Conservation (phyloP, 805 yeast genomes). For the Candida endomychidarum region DNA sequence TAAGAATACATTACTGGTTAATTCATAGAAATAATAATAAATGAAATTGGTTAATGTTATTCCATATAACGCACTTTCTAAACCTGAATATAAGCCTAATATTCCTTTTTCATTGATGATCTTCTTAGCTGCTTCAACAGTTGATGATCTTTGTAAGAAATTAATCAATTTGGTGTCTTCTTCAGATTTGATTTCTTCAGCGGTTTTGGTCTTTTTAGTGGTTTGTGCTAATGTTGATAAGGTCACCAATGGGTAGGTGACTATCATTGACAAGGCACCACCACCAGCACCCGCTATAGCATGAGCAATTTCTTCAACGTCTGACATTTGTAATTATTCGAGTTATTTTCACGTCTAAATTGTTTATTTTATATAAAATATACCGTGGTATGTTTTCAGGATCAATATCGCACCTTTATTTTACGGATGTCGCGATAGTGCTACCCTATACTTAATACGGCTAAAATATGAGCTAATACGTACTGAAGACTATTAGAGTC, state of each 20-base stretch:
- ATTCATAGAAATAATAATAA: constrained; percentile 88
- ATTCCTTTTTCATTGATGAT: constrained; percentile 61
- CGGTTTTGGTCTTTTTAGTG: constrained; percentile 28
- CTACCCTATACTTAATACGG: too few relatives aligned
- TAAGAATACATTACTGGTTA: constrained; percentile 51
- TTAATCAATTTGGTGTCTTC: constrained; percentile 6
- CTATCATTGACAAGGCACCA: constrained; percentile 82
- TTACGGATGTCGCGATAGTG: too few relatives aligned
- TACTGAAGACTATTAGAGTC: too few relatives aligned
- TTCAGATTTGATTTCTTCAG: constrained; percentile 6
- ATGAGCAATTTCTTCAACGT: constrained; percentile 63
- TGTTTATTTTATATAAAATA: constrained; percentile 5
- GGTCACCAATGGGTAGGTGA: constrained; percentile 88
- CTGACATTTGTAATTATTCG: constrained; percentile 24
- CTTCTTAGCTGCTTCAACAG: constrained; percentile 31
- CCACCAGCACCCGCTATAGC: constrained; percentile 96
- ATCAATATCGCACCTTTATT: too few relatives aligned
- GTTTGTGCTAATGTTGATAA: constrained; percentile 88
- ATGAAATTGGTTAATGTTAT: constrained; percentile 83
- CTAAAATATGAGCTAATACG: too few relatives aligned
- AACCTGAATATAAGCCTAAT: constrained; percentile 74
- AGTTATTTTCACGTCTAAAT: neutral
- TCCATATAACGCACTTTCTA: constrained; percentile 85
- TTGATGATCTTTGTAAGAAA: constrained; percentile 14
- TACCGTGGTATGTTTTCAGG: constrained; percentile 8